Evolutionary conservation across 2,329 filamentous ascomycete genomes (phyloP), one percentile per base, ranked within the genome.

Genomic region (Immersiporthe knoxdaviesiana): DNA sequence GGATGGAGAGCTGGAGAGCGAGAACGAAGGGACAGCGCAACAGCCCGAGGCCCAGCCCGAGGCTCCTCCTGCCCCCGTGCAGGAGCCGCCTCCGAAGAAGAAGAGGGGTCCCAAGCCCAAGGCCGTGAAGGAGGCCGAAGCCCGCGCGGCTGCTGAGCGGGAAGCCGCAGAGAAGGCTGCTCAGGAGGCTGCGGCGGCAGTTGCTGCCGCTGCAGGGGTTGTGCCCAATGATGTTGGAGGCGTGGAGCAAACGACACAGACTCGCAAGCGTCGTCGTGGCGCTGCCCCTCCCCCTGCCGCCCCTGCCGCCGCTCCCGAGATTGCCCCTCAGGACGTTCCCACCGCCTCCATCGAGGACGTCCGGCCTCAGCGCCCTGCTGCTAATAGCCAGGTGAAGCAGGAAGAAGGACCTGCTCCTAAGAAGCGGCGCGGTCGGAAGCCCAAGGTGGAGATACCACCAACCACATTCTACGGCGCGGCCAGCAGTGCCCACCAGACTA

Each of bases 391-490:
- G 41, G 41, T 50, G 14, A 72, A 71, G 8, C 69, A 71, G 60
- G 69, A 70, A 11, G 70, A 68, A 11, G 71, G 62, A 37, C 56
- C 50, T 59, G 72, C 72, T n/a, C 44, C 70, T 27, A 76, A 74
- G 67, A 70, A 70, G 41, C 71, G 72, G 62, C 73, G 73, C 11
- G 69, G 58, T 67, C 56, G 72, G 66, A 63, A 63, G 61, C 50
- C 65, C 1, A 69, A 70, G 8, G 63, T 64, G 10, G 76, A 77
- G 68, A 76, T 76, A 44, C 67, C 73, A 6, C 69, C 71, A 5
- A 69, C 68, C 27, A 73, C 75, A 1, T 77, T 77, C 16, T 77
- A 76, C 71, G 73, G 75, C 44, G 77, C 79, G 24, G 76, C 78
- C n/a, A 69, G 60, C 64, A 69, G 54, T 37, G 54, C 44, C 0